Conservation (phyloP, 2,329 filamentous ascomycete genomes). For the Fusarium falciforme region DNA sequence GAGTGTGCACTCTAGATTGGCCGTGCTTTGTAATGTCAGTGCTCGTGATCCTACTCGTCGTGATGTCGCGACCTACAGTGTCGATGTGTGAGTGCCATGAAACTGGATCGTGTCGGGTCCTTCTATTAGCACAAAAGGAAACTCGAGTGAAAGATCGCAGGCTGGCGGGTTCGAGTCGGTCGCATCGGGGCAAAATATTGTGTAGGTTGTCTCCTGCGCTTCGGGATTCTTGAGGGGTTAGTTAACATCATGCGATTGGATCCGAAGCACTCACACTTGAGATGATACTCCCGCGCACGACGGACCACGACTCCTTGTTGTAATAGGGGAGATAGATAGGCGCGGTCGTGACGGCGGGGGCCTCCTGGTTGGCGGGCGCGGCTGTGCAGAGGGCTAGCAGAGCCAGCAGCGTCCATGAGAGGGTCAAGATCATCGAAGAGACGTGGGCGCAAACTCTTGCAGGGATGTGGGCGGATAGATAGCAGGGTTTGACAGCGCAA, state of each 20-base stretch:
- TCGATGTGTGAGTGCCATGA: slow-evolving; percentile 56
- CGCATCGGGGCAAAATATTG: slow-evolving; percentile 60
- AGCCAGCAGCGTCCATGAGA: slow-evolving; percentile 35
- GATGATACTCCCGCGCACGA: slow-evolving; percentile 59
- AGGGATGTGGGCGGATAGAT: background rate
- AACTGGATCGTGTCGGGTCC: slow-evolving; percentile 58
- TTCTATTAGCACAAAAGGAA: slow-evolving; percentile 61
- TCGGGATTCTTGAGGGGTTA: slow-evolving; percentile 39
- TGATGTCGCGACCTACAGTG: slow-evolving; percentile 49
- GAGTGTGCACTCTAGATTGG: slow-evolving; percentile 57
- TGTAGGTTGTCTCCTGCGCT: slow-evolving; percentile 56
- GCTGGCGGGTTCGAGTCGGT: slow-evolving; percentile 52
- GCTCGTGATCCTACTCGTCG: background rate
- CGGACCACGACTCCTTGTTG: slow-evolving; percentile 54
- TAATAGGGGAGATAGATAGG: slow-evolving; percentile 61
- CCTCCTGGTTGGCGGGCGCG: slow-evolving; percentile 31
- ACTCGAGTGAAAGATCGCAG: slow-evolving; percentile 58
- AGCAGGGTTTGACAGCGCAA: background rate
- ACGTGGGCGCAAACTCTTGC: background rate
- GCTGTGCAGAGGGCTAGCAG: slow-evolving; percentile 42
- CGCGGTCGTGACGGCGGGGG: slow-evolving; percentile 52
- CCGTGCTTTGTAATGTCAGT: slow-evolving; percentile 50
- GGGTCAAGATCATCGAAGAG: slow-evolving; percentile 25
- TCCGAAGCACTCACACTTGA: slow-evolving; percentile 50
- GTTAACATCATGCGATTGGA: background rate